A percentile compares a stretch with the other conserved stretches of the same genome.
Evolutionary conservation across 257 asterid species (phyloP).

Genomic region (Cinchona pubescens): DNA sequence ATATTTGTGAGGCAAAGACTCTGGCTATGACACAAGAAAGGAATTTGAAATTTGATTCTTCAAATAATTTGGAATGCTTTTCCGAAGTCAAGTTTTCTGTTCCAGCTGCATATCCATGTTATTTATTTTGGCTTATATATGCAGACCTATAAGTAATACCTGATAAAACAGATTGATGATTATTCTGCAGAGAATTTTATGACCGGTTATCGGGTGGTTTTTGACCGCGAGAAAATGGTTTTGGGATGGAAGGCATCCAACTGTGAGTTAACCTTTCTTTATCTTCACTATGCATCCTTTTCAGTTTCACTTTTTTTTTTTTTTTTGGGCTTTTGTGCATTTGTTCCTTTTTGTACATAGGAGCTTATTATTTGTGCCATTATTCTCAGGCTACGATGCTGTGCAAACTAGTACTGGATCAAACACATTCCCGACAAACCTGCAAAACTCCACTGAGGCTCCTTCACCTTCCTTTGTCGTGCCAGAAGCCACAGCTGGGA

Average conservation of each 20-base stretch:
- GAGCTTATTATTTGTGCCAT: background rate
- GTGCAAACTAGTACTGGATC: constrained; percentile 30
- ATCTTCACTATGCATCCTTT: background rate
- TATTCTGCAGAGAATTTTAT: constrained; percentile 73
- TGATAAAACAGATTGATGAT: constrained; percentile 7
- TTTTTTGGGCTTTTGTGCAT: background rate
- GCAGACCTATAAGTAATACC: background rate
- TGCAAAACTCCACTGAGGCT: constrained; percentile 37
- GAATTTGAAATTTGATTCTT: background rate
- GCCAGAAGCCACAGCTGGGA: constrained; percentile 64
- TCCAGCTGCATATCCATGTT: constrained; percentile 1
- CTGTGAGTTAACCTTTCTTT: constrained; percentile 51
- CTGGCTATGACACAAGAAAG: background rate
- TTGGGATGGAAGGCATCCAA: constrained; percentile 80
- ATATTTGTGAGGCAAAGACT: background rate
- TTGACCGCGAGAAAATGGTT: constrained; percentile 84
- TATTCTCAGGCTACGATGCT: constrained; percentile 53
- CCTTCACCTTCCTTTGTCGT: constrained; percentile 60
- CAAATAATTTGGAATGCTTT: background rate
- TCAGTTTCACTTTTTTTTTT: background rate
- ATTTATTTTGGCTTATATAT: background rate
- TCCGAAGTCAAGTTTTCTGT: background rate
- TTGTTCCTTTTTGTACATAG: background rate
- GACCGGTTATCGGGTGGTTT: constrained; percentile 78
- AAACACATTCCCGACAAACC: constrained; percentile 54